Evolutionary conservation across 306 rosid species (phyloP), one percentile per base, ranked within the genome.

Genomic region (Rosa rugosa): DNA sequence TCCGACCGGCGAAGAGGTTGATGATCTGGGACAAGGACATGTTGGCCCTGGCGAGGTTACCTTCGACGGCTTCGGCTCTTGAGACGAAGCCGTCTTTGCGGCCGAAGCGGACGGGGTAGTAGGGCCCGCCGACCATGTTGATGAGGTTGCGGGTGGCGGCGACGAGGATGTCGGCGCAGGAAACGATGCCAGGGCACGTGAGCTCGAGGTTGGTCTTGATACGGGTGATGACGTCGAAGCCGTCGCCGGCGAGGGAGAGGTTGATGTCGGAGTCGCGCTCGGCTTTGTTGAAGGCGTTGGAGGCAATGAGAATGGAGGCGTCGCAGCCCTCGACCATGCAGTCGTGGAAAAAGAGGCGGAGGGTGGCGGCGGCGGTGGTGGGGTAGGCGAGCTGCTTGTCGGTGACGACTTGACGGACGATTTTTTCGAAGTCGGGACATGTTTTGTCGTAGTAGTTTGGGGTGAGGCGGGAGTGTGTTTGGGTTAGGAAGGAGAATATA

Each of bases 221-320:
- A 0, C 85, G 77, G 0, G 62, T 6, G 47, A 89, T n/a, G 3
- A 79, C 67, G 45, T 87, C 91, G 67, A 90, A 90, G 50, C 84
- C 87, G 34, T 90, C 87, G 0, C 86, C 88, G 69, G 93, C 89
- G 72, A 91, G 89, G 70, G 90, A 84, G 72, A 75, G 82, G 83
- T 89, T 91, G 85, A 81, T 84, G 76, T 91, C 88, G 71, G 82
- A 62, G 85, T 89, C 91, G 36, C 89, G 91, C 57, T 90, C 92
- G 13, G 91, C 89, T 1, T 23, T 70, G 83, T 75, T 76, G 91
- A 88, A 88, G 71, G 88, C 0, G 36, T 31, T 31, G 36, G 36
- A 31, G 36, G 36, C 36, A 3, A 31, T 31, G 36, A 31, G 36
- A 2, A 31, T 31, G 36, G 36, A 31, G 36, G 36, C 93, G 25